Evolutionary conservation across 352 stramenopile species (phyloP).

Genomic region (Phytophthora nicotianae): DNA sequence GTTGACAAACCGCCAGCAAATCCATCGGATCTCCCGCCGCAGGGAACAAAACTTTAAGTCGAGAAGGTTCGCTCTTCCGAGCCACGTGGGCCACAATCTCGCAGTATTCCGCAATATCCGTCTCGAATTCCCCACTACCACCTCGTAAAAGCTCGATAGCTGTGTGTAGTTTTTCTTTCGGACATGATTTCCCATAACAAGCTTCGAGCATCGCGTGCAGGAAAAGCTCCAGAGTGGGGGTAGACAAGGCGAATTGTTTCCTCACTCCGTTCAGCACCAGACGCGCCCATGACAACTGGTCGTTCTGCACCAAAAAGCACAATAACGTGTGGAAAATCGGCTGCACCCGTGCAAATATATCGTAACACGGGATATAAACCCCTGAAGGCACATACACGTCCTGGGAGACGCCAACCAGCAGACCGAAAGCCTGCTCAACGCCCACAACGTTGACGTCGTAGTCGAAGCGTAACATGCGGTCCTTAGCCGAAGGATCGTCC

Average conservation of each 20-base stretch:
- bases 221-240: conserved; percentile 79
- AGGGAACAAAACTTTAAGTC: conserved; percentile 72
- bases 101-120: conserved; percentile 78
- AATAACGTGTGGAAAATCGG: conserved; percentile 81
- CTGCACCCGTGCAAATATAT: conserved; percentile 79
- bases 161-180: conserved; percentile 43
- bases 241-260: conserved; percentile 62
- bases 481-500: conserved; percentile 59
- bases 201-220: conserved; percentile 81
- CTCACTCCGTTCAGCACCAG: conserved; percentile 54
- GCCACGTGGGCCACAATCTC: conserved; percentile 86
- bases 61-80: conserved; percentile 83
- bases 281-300: conserved; percentile 63
- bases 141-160: conserved; percentile 63
- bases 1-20: conserved; percentile 62
- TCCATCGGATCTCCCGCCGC: conserved; percentile 68
- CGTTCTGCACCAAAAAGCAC: conserved; percentile 68
- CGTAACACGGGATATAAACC: conserved; percentile 65
- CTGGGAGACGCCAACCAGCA: conserved; percentile 79
- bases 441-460: conserved; percentile 75
- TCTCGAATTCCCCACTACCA: conserved; percentile 4
- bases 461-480: conserved; percentile 81
- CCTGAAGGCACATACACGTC: conserved; percentile 82
- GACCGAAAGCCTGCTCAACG: conserved; percentile 64
- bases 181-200: conserved; percentile 55